Base-by-base conservation (phyloP, 1,139 yeast genomes). In the Taphrina communis region DNA sequence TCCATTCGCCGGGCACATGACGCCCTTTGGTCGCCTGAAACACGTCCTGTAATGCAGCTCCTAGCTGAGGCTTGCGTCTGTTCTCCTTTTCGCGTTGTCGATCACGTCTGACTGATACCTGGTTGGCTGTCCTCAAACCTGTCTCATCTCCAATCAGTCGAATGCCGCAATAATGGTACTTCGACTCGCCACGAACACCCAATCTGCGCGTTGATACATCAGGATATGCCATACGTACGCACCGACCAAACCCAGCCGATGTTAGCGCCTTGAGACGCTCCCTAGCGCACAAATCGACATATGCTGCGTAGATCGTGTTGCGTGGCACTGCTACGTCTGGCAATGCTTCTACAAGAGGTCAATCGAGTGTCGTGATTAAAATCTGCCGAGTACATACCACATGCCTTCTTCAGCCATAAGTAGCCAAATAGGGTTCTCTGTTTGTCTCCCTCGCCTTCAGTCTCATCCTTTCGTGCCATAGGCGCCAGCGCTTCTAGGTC, bases 141-240 rank as follows among this genome's bases (percentile, higher is more conserved):
- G 67, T 21, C 21, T 75, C 80, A 63, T 86, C 89, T 9, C 85
- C 89, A 21, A 84, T 79, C 67, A 92, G 78, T 73, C 84, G 84
- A 66, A 92, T 82, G 0, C 97, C 97, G 79, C 97, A 90, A 77
- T 92, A 93, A 76, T 92, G 97, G 77, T 93, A 92, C 75, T 90
- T 90, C 25, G 94, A 88, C 75, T 89, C 93, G 8, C 97, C 97
- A 68, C 97, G 82, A 79, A 88, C 88, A 12, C 97, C 98, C 71
- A 92, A 81, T 71, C 98, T 83, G 73, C 97, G 83, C 0, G 97
- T 90, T 42, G 90, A 88, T 72, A 91, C 81, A 69, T 82, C 82
- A 1, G 97, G 97, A 75, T 86, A 91, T 14, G 88, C 80, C 8
- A 88, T 81, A 71, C 90, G 83, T 12, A 92, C 93, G 59, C 92